Conservation (phyloP, 2,329 filamentous ascomycete species). For the Corniculantispora saksenae region DNA sequence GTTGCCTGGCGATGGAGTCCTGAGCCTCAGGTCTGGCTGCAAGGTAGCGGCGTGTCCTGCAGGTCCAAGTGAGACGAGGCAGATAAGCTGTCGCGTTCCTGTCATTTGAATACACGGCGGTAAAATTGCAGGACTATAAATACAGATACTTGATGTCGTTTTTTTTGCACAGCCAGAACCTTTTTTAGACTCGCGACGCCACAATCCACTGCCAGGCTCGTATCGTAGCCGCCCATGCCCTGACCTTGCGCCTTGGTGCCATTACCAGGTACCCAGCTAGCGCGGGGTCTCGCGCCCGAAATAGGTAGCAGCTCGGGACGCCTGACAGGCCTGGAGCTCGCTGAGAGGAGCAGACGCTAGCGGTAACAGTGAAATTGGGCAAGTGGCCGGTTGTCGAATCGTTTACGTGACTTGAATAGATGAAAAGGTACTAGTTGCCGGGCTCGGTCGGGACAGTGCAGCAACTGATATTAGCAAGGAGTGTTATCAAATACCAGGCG, state of each 20-base stretch:
- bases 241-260: too few relatives aligned
- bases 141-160: neutral
- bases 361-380: neutral
- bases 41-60: neutral
- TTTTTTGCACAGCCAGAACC: neutral
- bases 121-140: constrained; percentile 5
- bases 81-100: neutral
- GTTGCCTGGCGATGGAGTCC: neutral
- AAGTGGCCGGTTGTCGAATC: neutral
- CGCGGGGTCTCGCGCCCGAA: constrained; percentile 12
- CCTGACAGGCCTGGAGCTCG: neutral
- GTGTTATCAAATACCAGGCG: constrained; percentile 9
- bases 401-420: neutral
- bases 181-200: neutral
- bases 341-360: neutral
- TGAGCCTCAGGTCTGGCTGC: neutral
- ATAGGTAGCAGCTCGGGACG: constrained; percentile 10
- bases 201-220: neutral
- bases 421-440: neutral
- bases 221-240: neutral
- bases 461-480: constrained; percentile 3
- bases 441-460: neutral
- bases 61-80: neutral
- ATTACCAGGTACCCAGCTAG: neutral
- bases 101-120: neutral